Conservation (phyloP, 2,329 filamentous ascomycete genomes). For the Ophiostoma fasciatum region DNA sequence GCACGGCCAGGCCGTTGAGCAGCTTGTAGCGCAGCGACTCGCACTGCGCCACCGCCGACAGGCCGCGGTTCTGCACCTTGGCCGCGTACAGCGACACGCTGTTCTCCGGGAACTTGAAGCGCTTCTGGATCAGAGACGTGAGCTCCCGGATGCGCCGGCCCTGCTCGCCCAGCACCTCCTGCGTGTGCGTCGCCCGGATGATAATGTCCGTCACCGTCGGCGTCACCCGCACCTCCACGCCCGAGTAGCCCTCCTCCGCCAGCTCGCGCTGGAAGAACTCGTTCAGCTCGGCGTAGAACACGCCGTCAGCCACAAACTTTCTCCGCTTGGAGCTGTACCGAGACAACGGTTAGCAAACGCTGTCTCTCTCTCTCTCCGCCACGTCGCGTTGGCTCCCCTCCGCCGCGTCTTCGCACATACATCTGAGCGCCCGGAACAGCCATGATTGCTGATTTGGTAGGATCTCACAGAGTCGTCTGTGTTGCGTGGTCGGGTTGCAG, state of each 20-base stretch:
- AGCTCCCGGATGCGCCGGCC: slow-evolving; percentile 99
- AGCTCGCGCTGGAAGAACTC: slow-evolving; percentile 99
- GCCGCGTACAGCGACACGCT: slow-evolving; percentile 98
- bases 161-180: slow-evolving; percentile 99
- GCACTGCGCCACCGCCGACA: slow-evolving; percentile 99
- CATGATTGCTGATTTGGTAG: slow-evolving; percentile 27
- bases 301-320: slow-evolving; percentile 95
- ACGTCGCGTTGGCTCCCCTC: neutral
- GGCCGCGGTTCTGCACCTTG: slow-evolving; percentile 99
- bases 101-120: slow-evolving; percentile 99
- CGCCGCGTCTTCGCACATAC: slow-evolving; percentile 27
- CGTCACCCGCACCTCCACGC: slow-evolving; percentile 98
- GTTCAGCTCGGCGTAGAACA: slow-evolving; percentile 99
- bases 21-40: slow-evolving; percentile 99
- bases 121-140: slow-evolving; percentile 99
- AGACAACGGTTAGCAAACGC: neutral
- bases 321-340: slow-evolving; percentile 65
- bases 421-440: slow-evolving; percentile 47
- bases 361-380: neutral
- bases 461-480: slow-evolving; percentile 1
- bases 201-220: slow-evolving; percentile 99
- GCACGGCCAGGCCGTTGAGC: slow-evolving; percentile 96
- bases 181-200: slow-evolving; percentile 99
- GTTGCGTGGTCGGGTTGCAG: too few relatives aligned
- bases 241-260: slow-evolving; percentile 99